These are phyloP conservation scores for Linum trigynum DNA, from an alignment of 345 rosid species.

Conservation along the genomic window DNA sequence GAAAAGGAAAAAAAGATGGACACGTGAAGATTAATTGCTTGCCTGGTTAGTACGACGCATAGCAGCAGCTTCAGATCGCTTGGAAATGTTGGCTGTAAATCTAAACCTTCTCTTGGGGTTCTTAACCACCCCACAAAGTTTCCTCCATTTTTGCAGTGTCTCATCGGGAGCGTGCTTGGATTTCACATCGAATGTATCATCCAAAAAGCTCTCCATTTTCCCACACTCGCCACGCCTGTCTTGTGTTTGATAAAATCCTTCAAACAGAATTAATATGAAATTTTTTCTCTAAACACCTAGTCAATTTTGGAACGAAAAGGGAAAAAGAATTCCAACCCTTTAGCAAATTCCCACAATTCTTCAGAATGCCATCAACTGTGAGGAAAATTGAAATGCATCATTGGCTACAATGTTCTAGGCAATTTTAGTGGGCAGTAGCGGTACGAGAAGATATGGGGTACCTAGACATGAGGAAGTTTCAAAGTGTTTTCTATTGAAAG, in stretches of 20 bases:
- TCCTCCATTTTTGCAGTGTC: conserved; percentile 60
- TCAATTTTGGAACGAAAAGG: neutral
- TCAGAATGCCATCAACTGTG: neutral
- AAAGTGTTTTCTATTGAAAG: neutral
- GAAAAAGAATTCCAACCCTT: neutral
- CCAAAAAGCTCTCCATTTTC: conserved; percentile 55
- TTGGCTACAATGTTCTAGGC: no score
- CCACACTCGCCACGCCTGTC: neutral
- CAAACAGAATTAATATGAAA: neutral
- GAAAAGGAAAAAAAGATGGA: no score
- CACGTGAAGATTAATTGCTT: neutral
- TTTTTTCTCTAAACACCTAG: neutral
- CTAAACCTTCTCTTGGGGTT: conserved; percentile 84
- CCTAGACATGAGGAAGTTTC: neutral
- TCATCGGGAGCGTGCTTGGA: conserved; percentile 63
- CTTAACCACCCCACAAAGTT: conserved; percentile 63
- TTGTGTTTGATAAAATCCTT: neutral
- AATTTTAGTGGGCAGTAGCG: no score
- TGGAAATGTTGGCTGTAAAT: conserved; percentile 77
- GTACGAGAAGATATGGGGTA: neutral
- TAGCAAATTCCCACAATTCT: neutral
- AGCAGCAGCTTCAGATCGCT: conserved; percentile 77
- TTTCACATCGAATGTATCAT: conserved; percentile 51
- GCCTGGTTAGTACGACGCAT: conserved; percentile 87
- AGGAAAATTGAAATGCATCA: neutral